Evolutionary conservation across 352 stramenopile genomes (phyloP), one percentile per base, ranked within the genome.

Genomic region (Globisporangium iwayamae): DNA sequence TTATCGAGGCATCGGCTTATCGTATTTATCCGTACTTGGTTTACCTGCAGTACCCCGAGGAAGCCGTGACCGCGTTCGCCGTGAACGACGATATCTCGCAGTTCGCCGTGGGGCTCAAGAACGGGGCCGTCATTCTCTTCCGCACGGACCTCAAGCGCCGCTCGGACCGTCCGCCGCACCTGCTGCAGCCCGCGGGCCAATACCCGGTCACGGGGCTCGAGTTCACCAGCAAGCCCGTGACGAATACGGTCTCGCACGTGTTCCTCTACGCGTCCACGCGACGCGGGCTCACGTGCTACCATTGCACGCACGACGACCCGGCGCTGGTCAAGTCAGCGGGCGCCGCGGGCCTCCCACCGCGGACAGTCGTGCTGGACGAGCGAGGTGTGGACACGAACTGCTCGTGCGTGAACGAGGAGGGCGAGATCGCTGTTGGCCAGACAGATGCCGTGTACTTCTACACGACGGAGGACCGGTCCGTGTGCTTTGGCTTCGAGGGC

Each of bases 361-460:
- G 87, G 10, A 91, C 82, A 14, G 84, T 87, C 2, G 85, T 93
- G 4, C 65, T 95, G 16, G 87, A 95, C 47, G 87, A 95, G 60
- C 83, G 85, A 51, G 87, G 87, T 25, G 83, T 95, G 25, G 87
- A 92, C 62, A 72, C 86, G 36, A 88, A 92, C 60, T 93, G 83
- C 54, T 87, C 82, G 39, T 90, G 83, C 50, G 82, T 94, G 56
- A 95, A 91, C 55, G 87, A 95, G 22, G 87, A 94, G 51, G 87
- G 85, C 28, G 85, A 95, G 50, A 86, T 95, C 11, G 85, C 84
- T 3, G 81, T 95, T 3, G 87, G 87, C 1, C 87, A 96, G 68
- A 88, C 82, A 0, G 89, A 96, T 62, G 87, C 83, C 8, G 83
- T 96, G 13, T 96, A 96, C 71, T 96, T 95, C 57, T 96, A 96